Percentiles rank a stretch among this genome's conserved stretches.
Evolutionary conservation across 2,329 filamentous ascomycete species (phyloP).

Genomic region (Leptographium wingfieldii): DNA sequence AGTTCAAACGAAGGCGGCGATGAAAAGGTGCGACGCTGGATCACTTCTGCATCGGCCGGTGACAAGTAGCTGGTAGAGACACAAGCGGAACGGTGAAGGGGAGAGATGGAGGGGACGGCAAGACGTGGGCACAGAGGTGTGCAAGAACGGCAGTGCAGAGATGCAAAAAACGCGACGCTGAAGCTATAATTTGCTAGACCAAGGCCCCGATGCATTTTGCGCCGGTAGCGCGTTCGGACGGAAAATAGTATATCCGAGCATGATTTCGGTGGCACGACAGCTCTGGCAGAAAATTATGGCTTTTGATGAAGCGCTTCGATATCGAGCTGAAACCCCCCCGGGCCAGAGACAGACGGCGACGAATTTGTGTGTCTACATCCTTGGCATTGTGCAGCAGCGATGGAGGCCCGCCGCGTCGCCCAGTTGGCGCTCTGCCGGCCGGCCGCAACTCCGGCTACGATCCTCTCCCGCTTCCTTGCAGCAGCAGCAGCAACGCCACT

Average conservation of each 20-base stretch:
- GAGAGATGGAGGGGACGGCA: too few relatives aligned
- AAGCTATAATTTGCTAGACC: neutral
- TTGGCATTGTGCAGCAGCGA: neutral
- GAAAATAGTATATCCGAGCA: slow-evolving; percentile 6
- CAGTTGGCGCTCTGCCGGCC: neutral
- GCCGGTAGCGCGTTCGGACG: slow-evolving; percentile 2
- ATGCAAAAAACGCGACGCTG: neutral
- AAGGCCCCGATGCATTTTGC: neutral
- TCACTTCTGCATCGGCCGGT: neutral
- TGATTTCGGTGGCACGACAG: slow-evolving; percentile 1
- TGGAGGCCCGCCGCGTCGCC: neutral
- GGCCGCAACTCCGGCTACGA: neutral
- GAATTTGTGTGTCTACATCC: too few relatives aligned
- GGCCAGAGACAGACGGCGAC: too few relatives aligned
- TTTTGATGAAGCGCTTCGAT: neutral
- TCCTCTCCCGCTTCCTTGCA: neutral
- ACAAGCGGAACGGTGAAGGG: neutral
- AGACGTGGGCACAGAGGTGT: neutral
- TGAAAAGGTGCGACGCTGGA: neutral
- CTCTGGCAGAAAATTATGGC: neutral
- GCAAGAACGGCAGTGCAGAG: neutral
- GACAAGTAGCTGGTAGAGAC: neutral
- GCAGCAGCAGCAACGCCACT: neutral
- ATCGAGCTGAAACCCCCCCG: too few relatives aligned
- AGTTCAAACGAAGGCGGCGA: neutral